Percentiles rank a stretch among this genome's conserved stretches.
phyloP scores from a whole-genome alignment of 257 asterid species.

The Plantago major region DNA sequence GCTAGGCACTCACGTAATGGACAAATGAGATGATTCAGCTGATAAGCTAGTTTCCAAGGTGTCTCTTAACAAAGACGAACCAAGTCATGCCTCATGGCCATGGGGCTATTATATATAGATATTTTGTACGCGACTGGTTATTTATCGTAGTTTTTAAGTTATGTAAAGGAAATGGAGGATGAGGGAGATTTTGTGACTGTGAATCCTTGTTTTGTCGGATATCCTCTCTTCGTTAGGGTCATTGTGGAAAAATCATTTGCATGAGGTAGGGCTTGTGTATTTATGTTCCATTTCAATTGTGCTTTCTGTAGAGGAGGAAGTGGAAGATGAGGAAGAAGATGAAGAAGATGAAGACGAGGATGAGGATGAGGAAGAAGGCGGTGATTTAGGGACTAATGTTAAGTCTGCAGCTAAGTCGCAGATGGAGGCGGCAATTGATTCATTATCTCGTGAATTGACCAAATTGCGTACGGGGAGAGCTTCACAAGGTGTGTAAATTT shows the following conservation, averaged over 20 bases:
- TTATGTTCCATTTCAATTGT: not conserved
- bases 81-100: too few relatives aligned
- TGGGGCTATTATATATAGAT: too few relatives aligned
- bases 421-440: conserved; percentile 85
- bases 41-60: too few relatives aligned
- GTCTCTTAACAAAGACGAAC: too few relatives aligned
- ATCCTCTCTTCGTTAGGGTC: too few relatives aligned
- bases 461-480: conserved; percentile 94
- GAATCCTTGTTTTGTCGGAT: too few relatives aligned
- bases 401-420: conserved; percentile 55
- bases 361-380: conserved; percentile 36
- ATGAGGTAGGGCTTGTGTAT: not conserved
- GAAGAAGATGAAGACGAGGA: conserved; percentile 36
- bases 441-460: conserved; percentile 75
- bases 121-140: too few relatives aligned
- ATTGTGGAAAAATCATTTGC: not conserved
- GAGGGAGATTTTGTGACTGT: too few relatives aligned
- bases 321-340: conserved; percentile 38
- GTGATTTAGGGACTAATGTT: conserved; percentile 40
- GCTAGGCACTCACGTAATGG: too few relatives aligned
- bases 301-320: conserved; percentile 34
- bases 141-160: not conserved
- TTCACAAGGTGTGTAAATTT: conserved; percentile 47
- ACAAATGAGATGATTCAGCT: too few relatives aligned
- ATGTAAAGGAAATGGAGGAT: too few relatives aligned